These are phyloP conservation scores for Amniculicola lignicola DNA, from an alignment of 495 filamentous ascomycete genomes.

Conservation along the genomic window DNA sequence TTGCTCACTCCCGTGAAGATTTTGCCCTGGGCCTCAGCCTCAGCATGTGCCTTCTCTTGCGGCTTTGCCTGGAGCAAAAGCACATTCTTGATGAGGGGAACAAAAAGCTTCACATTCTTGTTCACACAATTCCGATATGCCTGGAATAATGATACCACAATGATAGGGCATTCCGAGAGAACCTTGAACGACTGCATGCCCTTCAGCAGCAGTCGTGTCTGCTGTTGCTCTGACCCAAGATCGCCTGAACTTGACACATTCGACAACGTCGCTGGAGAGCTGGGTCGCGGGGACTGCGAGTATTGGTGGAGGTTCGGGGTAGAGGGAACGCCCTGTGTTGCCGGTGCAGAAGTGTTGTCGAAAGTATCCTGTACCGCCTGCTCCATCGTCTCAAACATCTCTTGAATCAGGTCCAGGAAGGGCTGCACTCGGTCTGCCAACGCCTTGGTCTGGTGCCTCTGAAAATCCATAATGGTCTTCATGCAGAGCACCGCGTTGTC, in stretches of 20 bases:
- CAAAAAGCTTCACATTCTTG: conserved; percentile 85
- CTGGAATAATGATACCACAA: conserved; percentile 97
- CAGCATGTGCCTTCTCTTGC: conserved; percentile 85
- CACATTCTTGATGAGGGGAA: conserved; percentile 89
- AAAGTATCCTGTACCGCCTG: conserved; percentile 90
- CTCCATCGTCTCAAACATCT: conserved; percentile 93
- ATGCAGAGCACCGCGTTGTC: conserved; percentile 97
- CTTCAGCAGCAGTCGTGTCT: conserved; percentile 72
- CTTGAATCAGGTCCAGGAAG: conserved; percentile 87
- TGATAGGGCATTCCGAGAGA: conserved; percentile 94
- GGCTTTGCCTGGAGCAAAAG: conserved; percentile 86
- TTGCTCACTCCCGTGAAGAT: conserved; percentile 92
- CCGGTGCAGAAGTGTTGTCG: conserved; percentile 63
- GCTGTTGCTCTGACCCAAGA: conserved; percentile 73
- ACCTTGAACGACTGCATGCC: conserved; percentile 99
- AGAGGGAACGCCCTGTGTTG: conserved; percentile 56
- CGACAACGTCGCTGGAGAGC: conserved; percentile 77
- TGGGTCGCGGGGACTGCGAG: conserved; percentile 83
- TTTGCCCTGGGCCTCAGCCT: conserved; percentile 68
- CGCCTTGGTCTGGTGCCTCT: conserved; percentile 84
- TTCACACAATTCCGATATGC: conserved; percentile 74
- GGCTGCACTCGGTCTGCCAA: conserved; percentile 76
- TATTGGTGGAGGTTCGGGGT: conserved; percentile 74
- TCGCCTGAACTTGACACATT: conserved; percentile 52
- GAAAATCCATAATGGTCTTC: conserved; percentile 95